Evolutionary conservation across 305 asterid species (phyloP).

Genomic region (Fraxinus floribunda): DNA sequence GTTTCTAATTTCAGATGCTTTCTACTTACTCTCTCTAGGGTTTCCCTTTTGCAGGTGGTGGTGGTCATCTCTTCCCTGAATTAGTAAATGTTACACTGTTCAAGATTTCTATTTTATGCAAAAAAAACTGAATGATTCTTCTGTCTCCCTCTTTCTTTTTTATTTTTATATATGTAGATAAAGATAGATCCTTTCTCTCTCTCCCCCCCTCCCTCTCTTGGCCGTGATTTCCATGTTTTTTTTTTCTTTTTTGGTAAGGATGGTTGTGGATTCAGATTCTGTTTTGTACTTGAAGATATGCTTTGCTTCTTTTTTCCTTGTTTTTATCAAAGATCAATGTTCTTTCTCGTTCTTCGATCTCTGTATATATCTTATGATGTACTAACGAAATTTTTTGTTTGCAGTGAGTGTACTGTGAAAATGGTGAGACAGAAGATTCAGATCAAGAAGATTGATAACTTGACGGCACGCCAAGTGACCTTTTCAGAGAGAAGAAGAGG

Average conservation of each 20-base stretch:
- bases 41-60: conserved; percentile 34
- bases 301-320: conserved; percentile 6
- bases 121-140: conserved; percentile 1
- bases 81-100: conserved; percentile 25
- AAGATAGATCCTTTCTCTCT: not conserved
- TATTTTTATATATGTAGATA: not conserved
- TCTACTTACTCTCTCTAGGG: conserved; percentile 40
- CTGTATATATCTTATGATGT: not conserved
- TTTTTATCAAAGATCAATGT: conserved; percentile 4
- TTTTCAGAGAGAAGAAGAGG: conserved; percentile 86
- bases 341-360: not conserved
- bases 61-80: conserved; percentile 35
- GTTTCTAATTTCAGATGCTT: not conserved
- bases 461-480: conserved; percentile 74
- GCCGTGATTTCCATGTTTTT: not conserved
- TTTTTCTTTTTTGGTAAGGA: conserved; percentile 23
- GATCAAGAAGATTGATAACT: conserved; percentile 76
- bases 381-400: not conserved
- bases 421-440: conserved; percentile 83
- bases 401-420: not conserved
- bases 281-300: conserved; percentile 42
- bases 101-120: conserved; percentile 24
- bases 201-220: not conserved
- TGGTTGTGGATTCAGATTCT: conserved; percentile 35
- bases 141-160: conserved; percentile 4